Evolutionary conservation across 176 grass and related monocot species (phyloP).

Genomic region (Musa schizocarpa): DNA sequence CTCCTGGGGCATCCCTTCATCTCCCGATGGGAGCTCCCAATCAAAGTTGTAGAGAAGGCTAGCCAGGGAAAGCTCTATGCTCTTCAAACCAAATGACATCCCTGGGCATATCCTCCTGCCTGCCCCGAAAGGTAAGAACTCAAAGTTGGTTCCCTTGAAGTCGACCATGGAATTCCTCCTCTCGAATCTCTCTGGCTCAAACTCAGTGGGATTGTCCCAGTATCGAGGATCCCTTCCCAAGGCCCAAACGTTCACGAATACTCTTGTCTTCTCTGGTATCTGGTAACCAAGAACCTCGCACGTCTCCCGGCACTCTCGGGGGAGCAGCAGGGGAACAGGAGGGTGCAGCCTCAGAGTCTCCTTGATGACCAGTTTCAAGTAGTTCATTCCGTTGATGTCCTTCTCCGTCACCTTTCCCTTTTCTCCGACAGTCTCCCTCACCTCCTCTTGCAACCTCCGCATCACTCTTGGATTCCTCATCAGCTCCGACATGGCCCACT

Average conservation of each 20-base stretch:
- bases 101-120: constrained; percentile 30
- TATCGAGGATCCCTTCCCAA: background rate
- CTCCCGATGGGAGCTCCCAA: background rate
- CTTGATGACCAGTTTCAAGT: background rate
- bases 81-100: constrained; percentile 11
- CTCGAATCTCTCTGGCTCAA: constrained; percentile 29
- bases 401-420: background rate
- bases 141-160: constrained; percentile 6
- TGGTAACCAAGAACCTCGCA: background rate
- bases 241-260: background rate
- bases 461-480: constrained; percentile 14
- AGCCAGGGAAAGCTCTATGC: constrained; percentile 16
- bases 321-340: background rate
- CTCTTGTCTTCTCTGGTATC: background rate
- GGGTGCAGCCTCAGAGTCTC: background rate
- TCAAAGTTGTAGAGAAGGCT: constrained; percentile 23
- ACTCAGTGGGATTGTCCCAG: background rate
- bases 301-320: background rate
- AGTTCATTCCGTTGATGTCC: background rate
- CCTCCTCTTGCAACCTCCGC: background rate
- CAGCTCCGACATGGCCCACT: constrained; percentile 1
- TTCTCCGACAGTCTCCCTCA: too few species aligned
- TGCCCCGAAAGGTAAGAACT: constrained; percentile 14
- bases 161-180: background rate
- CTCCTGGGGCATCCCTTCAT: background rate